Evolutionary conservation across 306 rosid genomes (phyloP).

Genomic region (Trifolium fragiferum): DNA sequence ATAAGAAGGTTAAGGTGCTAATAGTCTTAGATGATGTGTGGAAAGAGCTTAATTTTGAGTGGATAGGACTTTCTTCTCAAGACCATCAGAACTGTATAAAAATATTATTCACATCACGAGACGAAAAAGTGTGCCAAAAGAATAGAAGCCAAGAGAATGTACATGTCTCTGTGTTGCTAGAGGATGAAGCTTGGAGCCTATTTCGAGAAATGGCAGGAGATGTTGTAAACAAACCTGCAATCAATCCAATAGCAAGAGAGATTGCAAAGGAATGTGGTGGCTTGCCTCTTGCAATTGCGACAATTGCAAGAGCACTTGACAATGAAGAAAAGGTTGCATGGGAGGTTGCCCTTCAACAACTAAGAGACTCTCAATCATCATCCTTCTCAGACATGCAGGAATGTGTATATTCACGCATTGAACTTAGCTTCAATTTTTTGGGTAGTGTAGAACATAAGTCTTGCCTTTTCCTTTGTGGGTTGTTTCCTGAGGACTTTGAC

Average conservation of each 20-base stretch:
- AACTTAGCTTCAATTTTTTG: not conserved
- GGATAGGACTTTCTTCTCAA: conserved; percentile 2
- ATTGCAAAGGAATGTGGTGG: not conserved
- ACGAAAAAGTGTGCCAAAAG: not conserved
- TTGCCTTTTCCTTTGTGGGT: not conserved
- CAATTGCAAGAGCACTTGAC: conserved; percentile 38
- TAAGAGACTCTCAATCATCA: conserved; percentile 1
- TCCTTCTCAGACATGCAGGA: not conserved
- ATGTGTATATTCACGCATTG: conserved; percentile 6
- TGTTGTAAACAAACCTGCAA: not conserved
- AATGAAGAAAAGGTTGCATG: conserved; percentile 13
- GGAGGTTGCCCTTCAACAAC: conserved; percentile 33
- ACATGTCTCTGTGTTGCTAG: not conserved
- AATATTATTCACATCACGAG: conserved; percentile 47
- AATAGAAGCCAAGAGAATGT: conserved; percentile 37
- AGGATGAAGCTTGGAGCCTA: conserved; percentile 39
- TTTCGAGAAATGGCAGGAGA: conserved; percentile 24
- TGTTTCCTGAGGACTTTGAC: not conserved
- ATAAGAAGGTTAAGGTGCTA: not conserved
- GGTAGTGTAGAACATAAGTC: not conserved
- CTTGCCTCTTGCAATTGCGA: conserved; percentile 28
- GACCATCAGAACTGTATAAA: not conserved
- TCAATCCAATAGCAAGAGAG: not conserved
- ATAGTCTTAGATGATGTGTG: conserved; percentile 3
- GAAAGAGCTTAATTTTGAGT: conserved; percentile 5